Evolutionary conservation across 208 protist species (phyloP), one percentile per base, ranked within the genome.

Genomic region (Acanthamoeba royreba): DNA sequence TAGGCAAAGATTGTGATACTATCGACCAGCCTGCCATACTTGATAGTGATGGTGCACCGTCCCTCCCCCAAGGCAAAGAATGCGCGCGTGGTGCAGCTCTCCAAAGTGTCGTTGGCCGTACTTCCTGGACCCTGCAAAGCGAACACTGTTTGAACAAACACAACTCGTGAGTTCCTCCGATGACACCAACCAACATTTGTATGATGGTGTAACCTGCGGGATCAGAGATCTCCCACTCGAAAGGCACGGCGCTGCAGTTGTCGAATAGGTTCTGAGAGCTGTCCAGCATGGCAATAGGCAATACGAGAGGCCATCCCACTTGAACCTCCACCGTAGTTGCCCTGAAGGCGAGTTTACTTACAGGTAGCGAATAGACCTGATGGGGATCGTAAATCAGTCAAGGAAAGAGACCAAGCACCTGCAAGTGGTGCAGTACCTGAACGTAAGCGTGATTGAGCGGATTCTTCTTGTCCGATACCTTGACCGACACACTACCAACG

Each of bases 211-310:
- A 42, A 92, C 87, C 87, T 52, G 87, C 45, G 25, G 53, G n/a
- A 55, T 92, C 87, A n/a, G 58, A 79, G 25, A 31, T 92, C 31
- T 92, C 87, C 87, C 87, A 92, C 49, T 92, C 43, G 35, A 92
- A n/a, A 43, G 87, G 87, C 31, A 92, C 42, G 13, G 87, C 87
- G 31, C 87, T 92, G 47, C 87, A 92, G 87, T 92, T 92, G 45
- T 92, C 43, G 35, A 92, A 92, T 31, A 69, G 87, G n/a, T 15
- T 17, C 13, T 42, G 22, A 2, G 87, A 92, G 40, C 52, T 45
- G 28, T 92, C 87, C 87, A 38, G 52, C 87, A 92, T 38, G 4
- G 61, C 87, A n/a, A 45, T 58, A 42, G 87, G 87, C 35, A 92
- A 40, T 11, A 81, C 43, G 17, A 92, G 61, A 38, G 87, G 87